These are phyloP conservation scores for Tylopilus sp. DNA, from an alignment of 768 basidiomycete species.

Conservation along the genomic window DNA sequence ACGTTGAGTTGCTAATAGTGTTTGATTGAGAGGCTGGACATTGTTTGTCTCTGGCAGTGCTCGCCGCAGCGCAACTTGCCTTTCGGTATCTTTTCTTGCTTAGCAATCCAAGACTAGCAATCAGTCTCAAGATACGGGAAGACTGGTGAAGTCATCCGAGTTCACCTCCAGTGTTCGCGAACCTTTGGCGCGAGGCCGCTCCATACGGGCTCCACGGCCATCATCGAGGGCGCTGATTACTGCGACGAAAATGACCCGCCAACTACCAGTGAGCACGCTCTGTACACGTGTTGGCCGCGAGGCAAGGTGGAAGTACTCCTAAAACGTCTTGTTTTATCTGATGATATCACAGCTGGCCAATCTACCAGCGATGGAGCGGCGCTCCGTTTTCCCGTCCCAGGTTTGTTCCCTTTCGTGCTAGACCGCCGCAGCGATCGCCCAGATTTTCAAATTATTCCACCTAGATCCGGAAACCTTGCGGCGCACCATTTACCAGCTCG, in stretches of 20 bases:
- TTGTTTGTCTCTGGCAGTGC: conserved; percentile 15
- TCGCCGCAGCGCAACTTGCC: conserved; percentile 2
- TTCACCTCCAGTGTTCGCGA: neutral
- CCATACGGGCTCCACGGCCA: conserved; percentile 6
- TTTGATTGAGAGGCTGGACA: neutral
- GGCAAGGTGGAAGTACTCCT: conserved; percentile 15
- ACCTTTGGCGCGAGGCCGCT: conserved; percentile 1
- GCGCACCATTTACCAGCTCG: conserved; percentile 15
- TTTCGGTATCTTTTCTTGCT: neutral
- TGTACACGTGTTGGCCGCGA: conserved; percentile 22
- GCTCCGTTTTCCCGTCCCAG: conserved; percentile 20
- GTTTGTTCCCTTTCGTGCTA: conserved; percentile 1
- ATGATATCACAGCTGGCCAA: neutral
- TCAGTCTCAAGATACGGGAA: too few relatives aligned
- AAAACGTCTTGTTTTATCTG: conserved; percentile 4
- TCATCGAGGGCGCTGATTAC: conserved; percentile 6
- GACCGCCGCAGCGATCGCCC: conserved; percentile 8
- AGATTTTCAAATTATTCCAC: conserved; percentile 23
- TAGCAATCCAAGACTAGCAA: neutral
- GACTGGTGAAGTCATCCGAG: neutral
- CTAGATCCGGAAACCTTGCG: conserved; percentile 11
- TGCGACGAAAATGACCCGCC: neutral
- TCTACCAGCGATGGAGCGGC: conserved; percentile 10
- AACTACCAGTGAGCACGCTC: neutral
- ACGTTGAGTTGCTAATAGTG: neutral